These are phyloP conservation scores for Populus nigra DNA, from an alignment of 345 rosid genomes.

Conservation along the genomic window DNA sequence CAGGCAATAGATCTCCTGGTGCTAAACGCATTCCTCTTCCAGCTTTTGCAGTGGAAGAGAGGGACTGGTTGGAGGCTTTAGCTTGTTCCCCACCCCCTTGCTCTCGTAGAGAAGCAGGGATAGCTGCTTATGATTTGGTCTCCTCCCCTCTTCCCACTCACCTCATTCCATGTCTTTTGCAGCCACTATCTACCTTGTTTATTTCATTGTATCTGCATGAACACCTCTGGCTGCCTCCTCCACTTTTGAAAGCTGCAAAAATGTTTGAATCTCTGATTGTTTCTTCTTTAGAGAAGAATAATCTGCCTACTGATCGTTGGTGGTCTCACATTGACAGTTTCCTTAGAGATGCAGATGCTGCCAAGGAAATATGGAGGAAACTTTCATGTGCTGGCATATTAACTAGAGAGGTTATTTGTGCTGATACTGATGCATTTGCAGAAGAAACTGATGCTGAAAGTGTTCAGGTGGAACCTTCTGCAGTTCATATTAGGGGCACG, in stretches of 20 bases:
- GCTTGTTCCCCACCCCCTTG: slow-evolving; percentile 90
- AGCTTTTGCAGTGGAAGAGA: slow-evolving; percentile 71
- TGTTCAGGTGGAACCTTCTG: slow-evolving; percentile 34
- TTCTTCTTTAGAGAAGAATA: slow-evolving; percentile 53
- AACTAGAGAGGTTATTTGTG: slow-evolving; percentile 44
- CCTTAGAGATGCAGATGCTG: slow-evolving; percentile 61
- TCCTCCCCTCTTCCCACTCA: slow-evolving; percentile 82
- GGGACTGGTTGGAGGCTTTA: slow-evolving; percentile 96
- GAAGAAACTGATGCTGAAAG: slow-evolving; percentile 33
- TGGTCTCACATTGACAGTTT: slow-evolving; percentile 55
- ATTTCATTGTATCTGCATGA: slow-evolving; percentile 78
- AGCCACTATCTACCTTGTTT: slow-evolving; percentile 65
- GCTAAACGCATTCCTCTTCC: slow-evolving; percentile 73
- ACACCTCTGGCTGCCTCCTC: slow-evolving; percentile 70
- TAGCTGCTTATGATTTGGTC: slow-evolving; percentile 70
- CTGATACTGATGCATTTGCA: slow-evolving; percentile 38
- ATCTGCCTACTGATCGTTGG: slow-evolving; percentile 56
- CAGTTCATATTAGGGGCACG: slow-evolving; percentile 24
- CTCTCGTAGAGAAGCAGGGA: slow-evolving; percentile 92
- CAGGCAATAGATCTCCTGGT: slow-evolving; percentile 49
- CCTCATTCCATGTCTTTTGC: slow-evolving; percentile 73
- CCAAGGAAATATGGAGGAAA: slow-evolving; percentile 51
- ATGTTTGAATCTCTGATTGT: slow-evolving; percentile 54
- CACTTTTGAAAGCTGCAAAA: slow-evolving; percentile 59
- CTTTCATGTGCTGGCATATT: slow-evolving; percentile 60